phyloP scores from a whole-genome alignment of 257 asterid genomes.

The Coffea canephora region DNA sequence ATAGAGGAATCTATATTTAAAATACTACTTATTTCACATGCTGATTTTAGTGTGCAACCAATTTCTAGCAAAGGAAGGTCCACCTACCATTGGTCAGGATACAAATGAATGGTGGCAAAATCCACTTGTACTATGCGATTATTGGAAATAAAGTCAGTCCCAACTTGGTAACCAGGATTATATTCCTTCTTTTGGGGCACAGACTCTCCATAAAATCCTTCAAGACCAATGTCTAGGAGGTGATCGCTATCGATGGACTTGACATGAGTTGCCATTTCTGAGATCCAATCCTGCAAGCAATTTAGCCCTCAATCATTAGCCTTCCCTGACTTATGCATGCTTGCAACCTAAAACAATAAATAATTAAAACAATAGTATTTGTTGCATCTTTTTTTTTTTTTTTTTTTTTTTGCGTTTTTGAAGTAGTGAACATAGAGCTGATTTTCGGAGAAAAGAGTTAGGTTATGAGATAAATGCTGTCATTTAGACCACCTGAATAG shows the following conservation, averaged over 20 bases:
- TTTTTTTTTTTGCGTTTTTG: too few relatives aligned
- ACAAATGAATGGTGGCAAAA: constrained; percentile 74
- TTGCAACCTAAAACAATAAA: too few relatives aligned
- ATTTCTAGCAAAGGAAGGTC: too few relatives aligned
- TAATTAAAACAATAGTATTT: too few relatives aligned
- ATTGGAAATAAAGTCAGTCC: constrained; percentile 64
- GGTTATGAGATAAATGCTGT: neutral
- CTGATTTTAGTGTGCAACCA: too few relatives aligned
- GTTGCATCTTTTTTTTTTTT: too few relatives aligned
- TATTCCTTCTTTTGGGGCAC: constrained; percentile 47
- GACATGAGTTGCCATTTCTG: constrained; percentile 53
- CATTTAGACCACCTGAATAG: constrained; percentile 24
- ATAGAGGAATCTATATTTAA: too few relatives aligned
- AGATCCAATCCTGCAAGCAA: constrained; percentile 16
- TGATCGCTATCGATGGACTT: constrained; percentile 57
- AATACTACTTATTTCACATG: too few relatives aligned
- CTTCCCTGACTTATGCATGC: too few relatives aligned
- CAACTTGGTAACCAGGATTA: constrained; percentile 76
- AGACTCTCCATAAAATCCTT: constrained; percentile 84
- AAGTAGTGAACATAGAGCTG: too few relatives aligned
- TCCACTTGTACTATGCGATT: constrained; percentile 49
- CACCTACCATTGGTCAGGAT: constrained; percentile 62
- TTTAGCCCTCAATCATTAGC: neutral
- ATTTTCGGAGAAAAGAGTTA: too few relatives aligned
- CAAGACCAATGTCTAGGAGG: constrained; percentile 66